Conservation (phyloP, 2,329 filamentous ascomycete species). For the Phialophora tarda region DNA sequence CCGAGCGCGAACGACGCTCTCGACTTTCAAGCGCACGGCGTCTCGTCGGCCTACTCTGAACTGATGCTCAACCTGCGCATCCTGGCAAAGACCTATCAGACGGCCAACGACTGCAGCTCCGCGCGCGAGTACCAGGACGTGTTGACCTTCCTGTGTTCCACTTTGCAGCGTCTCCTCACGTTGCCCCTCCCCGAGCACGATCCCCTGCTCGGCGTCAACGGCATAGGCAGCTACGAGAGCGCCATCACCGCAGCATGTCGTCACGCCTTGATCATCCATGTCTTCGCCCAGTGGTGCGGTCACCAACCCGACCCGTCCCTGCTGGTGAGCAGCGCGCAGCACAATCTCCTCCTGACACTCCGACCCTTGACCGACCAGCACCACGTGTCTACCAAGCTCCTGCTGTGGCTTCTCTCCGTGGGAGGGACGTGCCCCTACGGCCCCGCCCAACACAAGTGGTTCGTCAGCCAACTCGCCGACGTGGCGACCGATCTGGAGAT, state of each 20-base stretch:
- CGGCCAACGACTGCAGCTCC: constrained; percentile 20
- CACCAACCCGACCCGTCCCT: constrained; percentile 21
- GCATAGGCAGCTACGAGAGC: constrained; percentile 10
- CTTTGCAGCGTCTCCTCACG: constrained; percentile 22
- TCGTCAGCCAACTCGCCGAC: constrained; percentile 18
- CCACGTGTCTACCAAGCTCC: constrained; percentile 66
- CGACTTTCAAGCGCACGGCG: constrained; percentile 18
- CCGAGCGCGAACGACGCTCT: constrained; percentile 7
- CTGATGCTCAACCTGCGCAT: constrained; percentile 24
- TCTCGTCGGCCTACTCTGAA: constrained; percentile 12
- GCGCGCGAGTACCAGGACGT: constrained; percentile 20
- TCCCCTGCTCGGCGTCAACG: not conserved
- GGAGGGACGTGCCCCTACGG: constrained; percentile 20
- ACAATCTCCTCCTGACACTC: constrained; percentile 14
- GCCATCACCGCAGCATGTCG: constrained; percentile 18
- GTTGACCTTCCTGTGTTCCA: constrained; percentile 17
- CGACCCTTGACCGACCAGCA: constrained; percentile 46
- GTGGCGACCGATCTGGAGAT: constrained; percentile 10
- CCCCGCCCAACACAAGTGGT: constrained; percentile 17
- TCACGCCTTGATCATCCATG: constrained; percentile 21
- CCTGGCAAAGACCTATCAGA: constrained; percentile 20
- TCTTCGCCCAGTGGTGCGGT: constrained; percentile 21
- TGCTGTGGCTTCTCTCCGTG: constrained; percentile 63
- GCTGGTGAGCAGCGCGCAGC: constrained; percentile 20
- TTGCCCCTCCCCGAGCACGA: constrained; percentile 15